Percentiles rank a stretch among this genome's conserved stretches.
phyloP scores from a whole-genome alignment of 2,329 filamentous ascomycete genomes.

The Xylariales sp. region DNA sequence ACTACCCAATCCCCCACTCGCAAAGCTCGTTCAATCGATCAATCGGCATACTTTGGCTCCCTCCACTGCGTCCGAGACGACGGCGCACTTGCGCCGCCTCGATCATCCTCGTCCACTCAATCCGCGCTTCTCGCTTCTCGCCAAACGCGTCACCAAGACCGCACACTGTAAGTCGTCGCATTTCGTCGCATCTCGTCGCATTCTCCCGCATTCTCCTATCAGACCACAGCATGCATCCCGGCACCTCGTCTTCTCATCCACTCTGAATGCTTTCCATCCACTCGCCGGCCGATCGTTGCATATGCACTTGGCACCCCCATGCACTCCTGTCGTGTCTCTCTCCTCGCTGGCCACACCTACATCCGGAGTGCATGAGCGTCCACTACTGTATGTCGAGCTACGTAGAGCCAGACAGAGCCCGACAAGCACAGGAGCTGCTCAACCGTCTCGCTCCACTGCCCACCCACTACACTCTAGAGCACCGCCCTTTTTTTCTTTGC shows the following conservation, averaged over 20 bases:
- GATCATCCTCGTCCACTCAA: slow-evolving; percentile 43
- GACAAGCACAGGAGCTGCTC: slow-evolving; percentile 33
- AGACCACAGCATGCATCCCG: slow-evolving; percentile 41
- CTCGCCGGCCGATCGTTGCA: slow-evolving; percentile 52
- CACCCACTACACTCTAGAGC: slow-evolving; percentile 22
- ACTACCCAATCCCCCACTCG: slow-evolving; percentile 34
- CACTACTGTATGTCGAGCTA: slow-evolving; percentile 29
- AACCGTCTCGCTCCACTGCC: slow-evolving; percentile 33
- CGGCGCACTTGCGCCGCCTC: slow-evolving; percentile 39
- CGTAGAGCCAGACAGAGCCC: slow-evolving; percentile 36
- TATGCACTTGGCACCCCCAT: slow-evolving; percentile 45
- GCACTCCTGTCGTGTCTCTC: slow-evolving; percentile 51
- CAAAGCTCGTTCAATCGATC: slow-evolving; percentile 17
- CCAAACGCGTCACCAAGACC: slow-evolving; percentile 43
- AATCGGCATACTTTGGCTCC: slow-evolving; percentile 27
- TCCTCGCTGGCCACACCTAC: slow-evolving; percentile 50
- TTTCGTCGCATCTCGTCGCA: slow-evolving; percentile 22
- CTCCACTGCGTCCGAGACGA: slow-evolving; percentile 14
- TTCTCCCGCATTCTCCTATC: slow-evolving; percentile 30
- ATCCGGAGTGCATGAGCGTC: slow-evolving; percentile 48
- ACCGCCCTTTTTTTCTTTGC: slow-evolving; percentile 32
- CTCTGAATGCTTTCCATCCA: slow-evolving; percentile 38
- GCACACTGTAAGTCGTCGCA: slow-evolving; percentile 38
- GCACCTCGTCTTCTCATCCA: slow-evolving; percentile 31
- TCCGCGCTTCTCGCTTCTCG: slow-evolving; percentile 46